These are phyloP conservation scores for Scenedesmus sp. DNA, from an alignment of 163 green algal species.

Conservation along the genomic window DNA sequence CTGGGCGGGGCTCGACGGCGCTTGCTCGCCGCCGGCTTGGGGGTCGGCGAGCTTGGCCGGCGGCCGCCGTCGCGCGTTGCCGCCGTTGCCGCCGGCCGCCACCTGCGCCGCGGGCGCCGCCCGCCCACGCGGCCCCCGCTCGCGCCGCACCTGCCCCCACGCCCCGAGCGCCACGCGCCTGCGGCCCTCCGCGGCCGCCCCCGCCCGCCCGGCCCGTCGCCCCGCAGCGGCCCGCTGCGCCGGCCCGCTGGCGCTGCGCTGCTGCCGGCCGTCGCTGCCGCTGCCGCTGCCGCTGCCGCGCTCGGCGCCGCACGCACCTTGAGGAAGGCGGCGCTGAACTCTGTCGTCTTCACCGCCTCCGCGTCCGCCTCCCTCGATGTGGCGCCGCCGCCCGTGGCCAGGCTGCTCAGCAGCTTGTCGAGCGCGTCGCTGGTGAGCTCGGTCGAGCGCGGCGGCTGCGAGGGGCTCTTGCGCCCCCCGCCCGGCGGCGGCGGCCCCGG, in stretches of 20 bases:
- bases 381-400: conserved; percentile 23
- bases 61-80: too few species aligned
- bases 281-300: not conserved
- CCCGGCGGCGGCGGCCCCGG: conserved; percentile 8
- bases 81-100: too few species aligned
- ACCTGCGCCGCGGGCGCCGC: too few species aligned
- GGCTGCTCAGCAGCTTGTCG: conserved; percentile 27
- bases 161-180: too few species aligned
- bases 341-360: conserved; percentile 1
- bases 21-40: too few species aligned
- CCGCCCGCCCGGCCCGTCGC: too few species aligned
- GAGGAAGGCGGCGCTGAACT: conserved; percentile 42
- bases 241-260: not conserved
- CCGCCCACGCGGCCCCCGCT: too few species aligned
- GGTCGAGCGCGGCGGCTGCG: not conserved
- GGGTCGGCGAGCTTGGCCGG: too few species aligned
- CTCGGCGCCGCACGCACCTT: conserved; percentile 12
- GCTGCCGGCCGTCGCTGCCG: not conserved
- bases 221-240: too few species aligned
- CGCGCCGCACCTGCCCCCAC: too few species aligned
- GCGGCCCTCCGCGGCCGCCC: too few species aligned
- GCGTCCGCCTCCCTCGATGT: not conserved
- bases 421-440: conserved; percentile 1
- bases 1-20: too few species aligned
- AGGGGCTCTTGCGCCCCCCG: not conserved